phyloP scores from a whole-genome alignment of 2,329 filamentous ascomycete species.

The Aspergillus aculeatus region DNA sequence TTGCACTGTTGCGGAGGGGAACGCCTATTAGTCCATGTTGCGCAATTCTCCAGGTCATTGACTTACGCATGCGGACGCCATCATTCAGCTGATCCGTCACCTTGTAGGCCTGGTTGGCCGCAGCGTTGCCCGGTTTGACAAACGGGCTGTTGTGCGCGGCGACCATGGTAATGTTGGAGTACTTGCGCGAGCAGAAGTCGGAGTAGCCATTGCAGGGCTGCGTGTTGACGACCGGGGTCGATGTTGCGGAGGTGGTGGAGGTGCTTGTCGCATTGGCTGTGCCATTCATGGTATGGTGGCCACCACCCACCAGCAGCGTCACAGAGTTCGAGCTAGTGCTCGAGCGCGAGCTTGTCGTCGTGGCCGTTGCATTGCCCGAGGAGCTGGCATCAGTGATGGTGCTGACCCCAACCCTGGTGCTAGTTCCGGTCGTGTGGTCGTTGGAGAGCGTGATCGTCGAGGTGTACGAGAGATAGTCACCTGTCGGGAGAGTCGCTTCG shows the following conservation, averaged over 20 bases:
- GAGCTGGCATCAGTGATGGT: conserved; percentile 29
- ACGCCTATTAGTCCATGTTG: background rate
- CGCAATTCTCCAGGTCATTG: background rate
- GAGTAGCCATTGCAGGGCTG: conserved; percentile 76
- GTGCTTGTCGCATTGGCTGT: conserved; percentile 50
- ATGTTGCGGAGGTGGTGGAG: conserved; percentile 43
- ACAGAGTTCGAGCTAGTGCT: conserved; percentile 11
- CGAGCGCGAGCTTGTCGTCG: conserved; percentile 38
- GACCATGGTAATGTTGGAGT: conserved; percentile 78
- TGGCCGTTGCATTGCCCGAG: conserved; percentile 28
- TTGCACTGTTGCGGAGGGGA: conserved; percentile 49
- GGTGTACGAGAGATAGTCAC: conserved; percentile 38
- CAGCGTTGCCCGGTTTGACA: conserved; percentile 65
- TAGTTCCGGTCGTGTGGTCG: background rate
- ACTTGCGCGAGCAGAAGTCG: conserved; percentile 73
- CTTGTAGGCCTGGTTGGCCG: conserved; percentile 69
- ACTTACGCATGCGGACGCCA: conserved; percentile 59
- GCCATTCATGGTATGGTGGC: conserved; percentile 49
- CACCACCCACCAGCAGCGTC: conserved; percentile 41
- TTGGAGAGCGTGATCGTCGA: conserved; percentile 33
- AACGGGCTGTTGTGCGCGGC: conserved; percentile 82
- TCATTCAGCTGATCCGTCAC: conserved; percentile 75
- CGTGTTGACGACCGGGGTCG: conserved; percentile 60
- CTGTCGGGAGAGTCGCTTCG: conserved; percentile 36
- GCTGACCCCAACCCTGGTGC: conserved; percentile 19